These are phyloP conservation scores for Zangia roseola DNA, from an alignment of 768 basidiomycete genomes.

Conservation along the genomic window DNA sequence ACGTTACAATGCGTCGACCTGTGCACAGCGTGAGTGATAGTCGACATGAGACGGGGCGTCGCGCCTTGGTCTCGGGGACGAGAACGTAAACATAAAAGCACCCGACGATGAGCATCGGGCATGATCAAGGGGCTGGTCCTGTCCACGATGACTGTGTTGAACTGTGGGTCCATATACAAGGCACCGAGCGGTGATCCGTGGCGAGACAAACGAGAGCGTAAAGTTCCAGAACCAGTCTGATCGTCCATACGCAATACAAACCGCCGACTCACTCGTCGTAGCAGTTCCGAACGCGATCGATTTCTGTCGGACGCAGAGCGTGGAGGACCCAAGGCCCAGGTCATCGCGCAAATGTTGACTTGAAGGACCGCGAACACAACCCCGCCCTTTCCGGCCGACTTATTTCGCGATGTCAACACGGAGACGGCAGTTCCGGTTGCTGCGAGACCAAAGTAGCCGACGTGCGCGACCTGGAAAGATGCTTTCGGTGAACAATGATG, in stretches of 20 bases:
- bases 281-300: slow-evolving; percentile 74
- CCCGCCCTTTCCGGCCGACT: slow-evolving; percentile 58
- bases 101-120: slow-evolving; percentile 66
- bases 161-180: background rate
- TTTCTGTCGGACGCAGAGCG: slow-evolving; percentile 75
- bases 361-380: slow-evolving; percentile 80
- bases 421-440: slow-evolving; percentile 46
- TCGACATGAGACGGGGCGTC: too few species aligned
- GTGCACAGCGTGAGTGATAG: too few species aligned
- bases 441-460: slow-evolving; percentile 67
- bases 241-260: background rate
- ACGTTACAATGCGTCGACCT: too few species aligned
- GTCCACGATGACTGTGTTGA: background rate
- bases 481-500: background rate
- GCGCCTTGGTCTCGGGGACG: too few species aligned
- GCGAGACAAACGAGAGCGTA: slow-evolving; percentile 70
- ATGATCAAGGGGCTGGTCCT: slow-evolving; percentile 75
- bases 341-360: slow-evolving; percentile 67
- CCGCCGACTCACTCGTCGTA: slow-evolving; percentile 40
- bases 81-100: slow-evolving; percentile 71
- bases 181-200: slow-evolving; percentile 57
- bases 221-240: slow-evolving; percentile 74
- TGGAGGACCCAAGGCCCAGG: slow-evolving; percentile 83
- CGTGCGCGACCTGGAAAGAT: slow-evolving; percentile 54
- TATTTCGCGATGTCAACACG: slow-evolving; percentile 55